Base-by-base conservation (phyloP, 2,329 filamentous ascomycete species). In the Apiospora aurea region DNA sequence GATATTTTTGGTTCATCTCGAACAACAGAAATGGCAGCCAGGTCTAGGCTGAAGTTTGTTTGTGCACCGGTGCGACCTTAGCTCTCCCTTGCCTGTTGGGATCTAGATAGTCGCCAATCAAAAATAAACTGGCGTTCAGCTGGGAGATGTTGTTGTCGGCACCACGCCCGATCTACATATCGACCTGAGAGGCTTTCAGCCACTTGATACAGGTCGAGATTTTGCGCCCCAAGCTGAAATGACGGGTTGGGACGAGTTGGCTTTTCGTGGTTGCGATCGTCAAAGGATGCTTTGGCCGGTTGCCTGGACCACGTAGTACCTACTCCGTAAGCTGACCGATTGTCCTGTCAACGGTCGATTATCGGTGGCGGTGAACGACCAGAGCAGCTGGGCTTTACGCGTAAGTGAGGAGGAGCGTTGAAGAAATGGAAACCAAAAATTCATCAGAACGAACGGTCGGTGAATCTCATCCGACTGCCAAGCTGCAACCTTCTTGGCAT, bases 391-490 rank as follows among this genome's bases (percentile, higher is more conserved):
- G 16, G 21, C 7, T 29, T 61, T 38, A 61, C 53, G 29, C 53
- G 16, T 38, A 61, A 11, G 13, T 43, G 41, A 29, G 29, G 53
- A 61, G 53, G 53, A 61, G 16, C 53, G 53, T 61, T 61, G 53
- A 38, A 61, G 53, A 61, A 61, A 49, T 49, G 46, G 46, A 49
- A 49, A 49, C 46, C 46, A 49, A 49, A 49, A 49, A n/a, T n/a
- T n/a, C 34, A 38, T 38, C 34, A 49, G 46, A 38, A 61, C 53
- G 53, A 61, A 61, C 29, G 53, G 29, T 29, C 18, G 29, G 29
- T 34, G 29, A 61, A 49, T 49, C 18, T 21, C 46, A 10, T 49
- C 21, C 46, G 14, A 38, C 8, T 61, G 53, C 16, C 53, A 61
- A 61, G 29, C 34, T 34, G 16, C 26, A 38, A 8, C 8, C 53